Conservation (phyloP, 2,329 filamentous ascomycete genomes). For the Aspergillus pseudoviridinutans region DNA sequence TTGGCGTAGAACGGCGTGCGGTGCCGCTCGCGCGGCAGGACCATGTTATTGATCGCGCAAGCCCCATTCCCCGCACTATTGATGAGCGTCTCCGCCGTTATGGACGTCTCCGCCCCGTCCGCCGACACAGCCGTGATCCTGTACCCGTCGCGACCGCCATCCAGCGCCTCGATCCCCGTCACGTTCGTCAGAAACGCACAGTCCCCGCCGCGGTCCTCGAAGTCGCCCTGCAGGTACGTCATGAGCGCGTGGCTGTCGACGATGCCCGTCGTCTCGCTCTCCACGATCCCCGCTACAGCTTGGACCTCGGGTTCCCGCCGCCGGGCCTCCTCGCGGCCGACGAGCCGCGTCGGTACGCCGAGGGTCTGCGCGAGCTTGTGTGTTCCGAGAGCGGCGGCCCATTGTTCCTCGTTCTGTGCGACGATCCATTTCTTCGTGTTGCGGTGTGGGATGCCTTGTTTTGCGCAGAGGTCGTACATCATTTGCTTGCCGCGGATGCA, state of each 20-base stretch:
- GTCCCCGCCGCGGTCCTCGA: conserved; percentile 73
- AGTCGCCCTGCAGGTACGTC: conserved; percentile 70
- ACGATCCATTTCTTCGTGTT: conserved; percentile 93
- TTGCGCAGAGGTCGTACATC: conserved; percentile 73
- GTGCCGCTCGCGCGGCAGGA: conserved; percentile 54
- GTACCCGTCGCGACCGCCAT: conserved; percentile 62
- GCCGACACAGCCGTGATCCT: conserved; percentile 53
- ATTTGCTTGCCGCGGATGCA: conserved; percentile 74
- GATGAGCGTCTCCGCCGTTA: conserved; percentile 73
- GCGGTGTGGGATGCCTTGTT: conserved; percentile 63
- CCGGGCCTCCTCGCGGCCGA: conserved; percentile 59
- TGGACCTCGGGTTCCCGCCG: conserved; percentile 70
- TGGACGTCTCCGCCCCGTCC: conserved; percentile 42
- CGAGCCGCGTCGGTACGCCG: conserved; percentile 68
- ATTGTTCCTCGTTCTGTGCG: conserved; percentile 72
- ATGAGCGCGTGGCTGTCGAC: conserved; percentile 84
- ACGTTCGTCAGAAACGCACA: conserved; percentile 68
- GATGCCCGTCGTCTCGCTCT: conserved; percentile 82
- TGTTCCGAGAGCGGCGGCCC: conserved; percentile 51
- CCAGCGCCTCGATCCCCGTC: conserved; percentile 52
- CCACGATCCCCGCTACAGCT: conserved; percentile 70
- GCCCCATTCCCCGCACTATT: conserved; percentile 84
- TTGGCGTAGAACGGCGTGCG: conserved; percentile 76
- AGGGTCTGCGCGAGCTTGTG: conserved; percentile 53
- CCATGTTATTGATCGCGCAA: conserved; percentile 74